These are phyloP conservation scores for Ophiocordyceps polyrhachis-furcata DNA, from an alignment of 2,329 filamentous ascomycete genomes.

Conservation along the genomic window DNA sequence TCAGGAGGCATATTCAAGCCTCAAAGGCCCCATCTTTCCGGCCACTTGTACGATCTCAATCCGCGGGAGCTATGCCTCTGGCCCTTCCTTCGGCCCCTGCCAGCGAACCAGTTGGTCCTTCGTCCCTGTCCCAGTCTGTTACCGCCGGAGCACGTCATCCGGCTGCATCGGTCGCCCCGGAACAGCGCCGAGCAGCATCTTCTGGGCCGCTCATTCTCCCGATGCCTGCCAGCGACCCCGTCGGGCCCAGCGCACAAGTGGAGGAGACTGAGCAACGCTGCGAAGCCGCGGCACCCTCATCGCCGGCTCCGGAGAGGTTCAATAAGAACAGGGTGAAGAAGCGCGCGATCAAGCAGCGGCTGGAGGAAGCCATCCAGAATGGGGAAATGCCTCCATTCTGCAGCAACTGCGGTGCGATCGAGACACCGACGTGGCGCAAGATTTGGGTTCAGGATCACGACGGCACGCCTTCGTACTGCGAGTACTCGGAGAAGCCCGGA, in stretches of 20 bases:
- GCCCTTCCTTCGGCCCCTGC: slow-evolving; percentile 19
- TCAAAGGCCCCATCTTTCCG: slow-evolving; percentile 8
- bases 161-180: slow-evolving; percentile 15
- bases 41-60: slow-evolving; percentile 17
- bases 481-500: slow-evolving; percentile 55
- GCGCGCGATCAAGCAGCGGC: slow-evolving; percentile 35
- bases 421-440: slow-evolving; percentile 92
- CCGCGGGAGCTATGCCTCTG: slow-evolving; percentile 13
- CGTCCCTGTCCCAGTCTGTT: slow-evolving; percentile 16
- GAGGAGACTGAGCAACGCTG: slow-evolving; percentile 10
- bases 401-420: slow-evolving; percentile 81
- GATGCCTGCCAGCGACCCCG: slow-evolving; percentile 29
- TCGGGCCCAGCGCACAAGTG: slow-evolving; percentile 6
- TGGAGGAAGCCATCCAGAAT: slow-evolving; percentile 47
- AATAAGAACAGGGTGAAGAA: slow-evolving; percentile 50
- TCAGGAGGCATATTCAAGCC: not conserved
- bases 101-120: slow-evolving; percentile 31
- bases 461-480: slow-evolving; percentile 50
- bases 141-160: slow-evolving; percentile 5
- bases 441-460: slow-evolving; percentile 64
- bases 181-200: slow-evolving; percentile 19
- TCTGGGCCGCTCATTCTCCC: slow-evolving; percentile 14
- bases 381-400: slow-evolving; percentile 82
- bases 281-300: slow-evolving; percentile 20
- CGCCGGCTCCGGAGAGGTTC: slow-evolving; percentile 26